Percentiles rank a stretch among this genome's conserved stretches.
phyloP scores from a whole-genome alignment of 108 stramenopile species.

The Skeletonema menzelii region DNA sequence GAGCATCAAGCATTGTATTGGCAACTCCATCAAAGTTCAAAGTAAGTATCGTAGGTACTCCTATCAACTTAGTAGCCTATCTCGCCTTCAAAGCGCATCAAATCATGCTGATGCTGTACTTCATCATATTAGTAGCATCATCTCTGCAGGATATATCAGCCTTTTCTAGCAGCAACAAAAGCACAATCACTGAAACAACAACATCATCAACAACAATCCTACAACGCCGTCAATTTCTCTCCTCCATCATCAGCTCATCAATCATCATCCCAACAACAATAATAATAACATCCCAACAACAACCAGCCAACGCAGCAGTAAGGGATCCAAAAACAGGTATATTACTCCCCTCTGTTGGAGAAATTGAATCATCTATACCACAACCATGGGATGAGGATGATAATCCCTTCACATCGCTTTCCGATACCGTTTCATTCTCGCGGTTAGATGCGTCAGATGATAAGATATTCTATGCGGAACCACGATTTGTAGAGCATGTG shows the following conservation, averaged over 20 bases:
- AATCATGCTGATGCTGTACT: not conserved
- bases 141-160: not conserved
- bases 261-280: not conserved
- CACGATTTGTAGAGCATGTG: conserved; percentile 86
- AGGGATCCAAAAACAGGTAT: conserved; percentile 76
- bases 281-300: too few species aligned
- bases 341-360: conserved; percentile 69
- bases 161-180: not conserved
- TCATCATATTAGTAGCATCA: not conserved
- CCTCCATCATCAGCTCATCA: not conserved
- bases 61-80: too few species aligned
- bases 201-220: too few species aligned
- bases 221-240: not conserved
- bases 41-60: too few species aligned
- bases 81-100: too few species aligned
- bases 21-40: too few species aligned
- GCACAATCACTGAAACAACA: not conserved
- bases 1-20: too few species aligned
- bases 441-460: conserved; percentile 73
- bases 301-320: conserved; percentile 42
- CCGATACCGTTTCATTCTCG: conserved; percentile 40
- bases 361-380: conserved; percentile 76
- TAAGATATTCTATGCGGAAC: conserved; percentile 68
- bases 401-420: conserved; percentile 56
- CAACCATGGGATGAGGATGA: conserved; percentile 64